A percentile compares a stretch with the other conserved stretches of the same genome.
Conservation (phyloP, 2,329 filamentous ascomycete genomes). For the Ophiostoma tasmaniense region DNA sequence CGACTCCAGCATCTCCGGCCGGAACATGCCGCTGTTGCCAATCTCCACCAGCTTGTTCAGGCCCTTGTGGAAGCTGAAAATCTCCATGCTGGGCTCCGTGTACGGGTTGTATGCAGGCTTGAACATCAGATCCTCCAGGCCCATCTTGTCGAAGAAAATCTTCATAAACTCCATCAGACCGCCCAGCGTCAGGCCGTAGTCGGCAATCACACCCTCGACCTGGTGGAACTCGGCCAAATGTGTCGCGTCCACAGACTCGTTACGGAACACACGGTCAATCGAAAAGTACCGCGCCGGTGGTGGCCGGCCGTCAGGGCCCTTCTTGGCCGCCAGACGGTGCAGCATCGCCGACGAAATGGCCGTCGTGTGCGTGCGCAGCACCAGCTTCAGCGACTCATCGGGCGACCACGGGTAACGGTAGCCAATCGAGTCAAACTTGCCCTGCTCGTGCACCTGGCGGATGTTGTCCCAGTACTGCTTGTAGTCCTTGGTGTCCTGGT, state of each 20-base stretch:
- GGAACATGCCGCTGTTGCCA: constrained; percentile 97
- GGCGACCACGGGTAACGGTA: constrained; percentile 92
- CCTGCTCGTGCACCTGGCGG: constrained; percentile 75
- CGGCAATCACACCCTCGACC: constrained; percentile 95
- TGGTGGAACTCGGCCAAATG: constrained; percentile 98
- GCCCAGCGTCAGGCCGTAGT: constrained; percentile 86
- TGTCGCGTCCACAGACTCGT: constrained; percentile 93
- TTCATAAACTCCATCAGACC: constrained; percentile 64
- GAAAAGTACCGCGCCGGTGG: constrained; percentile 88
- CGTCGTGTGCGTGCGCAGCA: constrained; percentile 93
- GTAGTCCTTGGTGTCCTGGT: constrained; percentile 56
- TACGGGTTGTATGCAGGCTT: constrained; percentile 93
- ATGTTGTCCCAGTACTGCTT: constrained; percentile 84
- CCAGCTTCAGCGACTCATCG: constrained; percentile 77
- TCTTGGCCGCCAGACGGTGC: constrained; percentile 70
- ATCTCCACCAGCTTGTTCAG: constrained; percentile 91
- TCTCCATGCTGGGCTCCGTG: constrained; percentile 95
- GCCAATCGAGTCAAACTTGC: constrained; percentile 89
- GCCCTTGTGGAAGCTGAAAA: constrained; percentile 90
- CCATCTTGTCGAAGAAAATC: constrained; percentile 82
- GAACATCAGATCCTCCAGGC: constrained; percentile 75
- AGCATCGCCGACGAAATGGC: constrained; percentile 85
- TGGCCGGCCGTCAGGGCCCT: constrained; percentile 59
- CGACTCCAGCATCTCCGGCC: constrained; percentile 90
- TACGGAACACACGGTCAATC: constrained; percentile 96